Evolutionary conservation across 148 eudicot genomes (phyloP).

Genomic region (Vaccinium vitisidaea): DNA sequence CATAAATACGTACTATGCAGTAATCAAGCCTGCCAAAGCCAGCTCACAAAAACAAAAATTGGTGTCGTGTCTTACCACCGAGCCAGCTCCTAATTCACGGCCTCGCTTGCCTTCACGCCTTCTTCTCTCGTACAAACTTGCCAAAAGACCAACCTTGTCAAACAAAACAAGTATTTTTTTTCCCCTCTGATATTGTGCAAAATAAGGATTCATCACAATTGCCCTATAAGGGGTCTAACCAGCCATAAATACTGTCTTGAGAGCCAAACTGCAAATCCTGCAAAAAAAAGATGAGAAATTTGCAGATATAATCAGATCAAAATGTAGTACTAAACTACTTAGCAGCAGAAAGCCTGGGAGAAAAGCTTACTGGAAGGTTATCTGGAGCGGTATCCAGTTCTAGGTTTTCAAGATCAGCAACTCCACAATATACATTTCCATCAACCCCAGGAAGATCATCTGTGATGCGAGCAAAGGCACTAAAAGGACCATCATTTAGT

Average conservation of each 20-base stretch:
- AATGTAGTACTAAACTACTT: not conserved
- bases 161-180: not conserved
- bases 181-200: not conserved
- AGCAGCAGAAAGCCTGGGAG: not conserved
- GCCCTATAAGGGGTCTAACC: constrained; percentile 46
- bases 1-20: not conserved
- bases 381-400: constrained; percentile 66
- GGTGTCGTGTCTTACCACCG: constrained; percentile 2
- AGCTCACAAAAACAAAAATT: not conserved
- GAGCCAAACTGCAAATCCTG: constrained; percentile 75
- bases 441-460: constrained; percentile 27
- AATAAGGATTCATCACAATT: not conserved
- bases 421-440: constrained; percentile 24
- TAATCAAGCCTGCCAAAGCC: not conserved
- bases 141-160: not conserved
- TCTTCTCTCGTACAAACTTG: not conserved
- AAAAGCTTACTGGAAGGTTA: constrained; percentile 57
- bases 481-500: constrained; percentile 16
- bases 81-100: not conserved
- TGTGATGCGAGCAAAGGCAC: constrained; percentile 22
- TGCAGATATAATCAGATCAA: not conserved
- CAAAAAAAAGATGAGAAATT: constrained; percentile 9
- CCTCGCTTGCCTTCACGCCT: not conserved
- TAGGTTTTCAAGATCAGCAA: constrained; percentile 54
- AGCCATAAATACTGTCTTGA: constrained; percentile 67